Conservation (phyloP, 2,329 filamentous ascomycete genomes). For the Bisporella sp. region DNA sequence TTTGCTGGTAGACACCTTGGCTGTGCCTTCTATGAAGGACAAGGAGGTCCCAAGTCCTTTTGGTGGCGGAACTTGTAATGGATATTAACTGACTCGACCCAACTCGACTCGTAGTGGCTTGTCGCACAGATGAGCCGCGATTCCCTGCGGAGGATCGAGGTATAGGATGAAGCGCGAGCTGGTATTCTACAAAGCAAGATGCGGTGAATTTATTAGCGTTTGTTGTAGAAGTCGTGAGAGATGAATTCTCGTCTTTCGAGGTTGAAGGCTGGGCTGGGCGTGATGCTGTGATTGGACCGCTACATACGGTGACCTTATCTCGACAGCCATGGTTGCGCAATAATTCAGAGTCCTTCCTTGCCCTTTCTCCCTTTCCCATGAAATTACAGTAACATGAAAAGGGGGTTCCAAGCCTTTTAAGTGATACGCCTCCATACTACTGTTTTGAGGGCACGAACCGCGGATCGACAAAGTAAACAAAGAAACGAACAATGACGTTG, state of each 20-base stretch:
- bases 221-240: conserved; percentile 6
- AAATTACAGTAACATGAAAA: no score
- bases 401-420: no score
- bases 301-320: conserved; percentile 3
- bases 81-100: background rate
- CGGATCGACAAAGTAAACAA: no score
- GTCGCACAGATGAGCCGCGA: conserved; percentile 8
- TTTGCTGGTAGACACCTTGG: conserved; percentile 27
- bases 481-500: no score
- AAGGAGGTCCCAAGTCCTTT: conserved; percentile 25
- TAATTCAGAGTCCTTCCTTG: no score
- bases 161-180: conserved; percentile 3
- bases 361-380: no score
- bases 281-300: conserved; percentile 5
- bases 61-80: background rate
- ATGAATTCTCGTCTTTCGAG: conserved; percentile 1
- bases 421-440: no score
- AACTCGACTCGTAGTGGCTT: background rate
- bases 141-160: conserved; percentile 1
- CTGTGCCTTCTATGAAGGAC: conserved; percentile 22
- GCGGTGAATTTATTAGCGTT: background rate
- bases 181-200: background rate
- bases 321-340: background rate
- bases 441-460: no score
- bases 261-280: background rate